phyloP scores from a whole-genome alignment of 768 basidiomycete genomes.

The Harrya chromipes region DNA sequence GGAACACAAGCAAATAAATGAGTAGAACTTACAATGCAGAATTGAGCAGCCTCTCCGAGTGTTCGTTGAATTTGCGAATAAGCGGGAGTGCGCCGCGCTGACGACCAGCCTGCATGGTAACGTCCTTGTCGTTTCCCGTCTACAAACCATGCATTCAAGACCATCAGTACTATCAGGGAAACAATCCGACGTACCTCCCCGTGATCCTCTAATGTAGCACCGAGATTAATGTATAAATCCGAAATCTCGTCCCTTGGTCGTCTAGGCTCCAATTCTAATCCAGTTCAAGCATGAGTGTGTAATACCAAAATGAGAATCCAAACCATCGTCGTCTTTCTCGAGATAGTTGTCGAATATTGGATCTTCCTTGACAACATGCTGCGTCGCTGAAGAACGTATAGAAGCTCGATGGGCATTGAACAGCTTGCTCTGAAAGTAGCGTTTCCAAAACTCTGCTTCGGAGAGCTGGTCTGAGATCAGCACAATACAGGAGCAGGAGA shows the following conservation, averaged over 20 bases:
- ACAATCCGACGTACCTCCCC: slow-evolving; percentile 54
- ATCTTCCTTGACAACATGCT: slow-evolving; percentile 86
- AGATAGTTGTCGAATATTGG: slow-evolving; percentile 94
- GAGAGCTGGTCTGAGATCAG: slow-evolving; percentile 53
- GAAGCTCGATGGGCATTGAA: slow-evolving; percentile 95
- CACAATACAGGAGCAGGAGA: neutral
- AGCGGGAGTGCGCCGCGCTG: slow-evolving; percentile 86
- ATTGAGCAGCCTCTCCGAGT: slow-evolving; percentile 85
- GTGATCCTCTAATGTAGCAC: slow-evolving; percentile 89
- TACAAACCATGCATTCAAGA: slow-evolving; percentile 28
- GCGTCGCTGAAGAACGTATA: slow-evolving; percentile 80
- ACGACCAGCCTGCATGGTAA: slow-evolving; percentile 95
- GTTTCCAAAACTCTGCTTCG: slow-evolving; percentile 93
- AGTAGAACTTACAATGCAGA: slow-evolving; percentile 60
- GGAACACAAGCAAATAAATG: slow-evolving; percentile 5
- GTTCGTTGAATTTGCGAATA: slow-evolving; percentile 97
- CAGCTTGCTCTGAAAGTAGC: slow-evolving; percentile 94
- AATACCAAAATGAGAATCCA: slow-evolving; percentile 18
- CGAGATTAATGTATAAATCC: slow-evolving; percentile 79
- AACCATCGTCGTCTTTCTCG: slow-evolving; percentile 95
- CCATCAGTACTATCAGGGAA: neutral
- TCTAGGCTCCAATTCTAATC: slow-evolving; percentile 83
- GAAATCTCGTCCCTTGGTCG: slow-evolving; percentile 61
- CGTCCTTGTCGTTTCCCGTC: slow-evolving; percentile 87
- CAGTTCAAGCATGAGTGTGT: neutral